Conservation (phyloP, 352 stramenopile genomes). For the Globisporangium yorkense region DNA sequence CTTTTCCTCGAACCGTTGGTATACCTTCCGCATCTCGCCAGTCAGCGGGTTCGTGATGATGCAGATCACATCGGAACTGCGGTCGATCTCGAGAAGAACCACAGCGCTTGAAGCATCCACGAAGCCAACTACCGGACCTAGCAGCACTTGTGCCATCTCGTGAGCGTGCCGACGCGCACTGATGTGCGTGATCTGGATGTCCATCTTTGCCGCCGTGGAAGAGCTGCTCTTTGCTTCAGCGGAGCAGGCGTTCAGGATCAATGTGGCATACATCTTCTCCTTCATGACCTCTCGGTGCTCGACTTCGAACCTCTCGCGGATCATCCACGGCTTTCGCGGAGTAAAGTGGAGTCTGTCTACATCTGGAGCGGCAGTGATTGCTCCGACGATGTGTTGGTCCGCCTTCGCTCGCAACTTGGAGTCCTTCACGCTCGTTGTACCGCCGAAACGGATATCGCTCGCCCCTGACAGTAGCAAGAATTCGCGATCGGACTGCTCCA, state of each 20-base stretch:
- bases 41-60: slow-evolving; percentile 47
- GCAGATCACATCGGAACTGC: slow-evolving; percentile 43
- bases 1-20: slow-evolving; percentile 42
- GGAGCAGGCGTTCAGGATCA: slow-evolving; percentile 1
- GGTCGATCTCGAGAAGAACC: slow-evolving; percentile 66
- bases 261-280: slow-evolving; percentile 5
- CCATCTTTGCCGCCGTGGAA: slow-evolving; percentile 8
- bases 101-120: slow-evolving; percentile 50
- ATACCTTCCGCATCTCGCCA: slow-evolving; percentile 27
- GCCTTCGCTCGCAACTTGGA: slow-evolving; percentile 35
- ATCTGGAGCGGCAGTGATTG: slow-evolving; percentile 17
- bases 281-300: slow-evolving; percentile 25
- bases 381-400: slow-evolving; percentile 33
- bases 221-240: slow-evolving; percentile 20
- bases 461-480: slow-evolving; percentile 42
- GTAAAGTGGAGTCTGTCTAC: slow-evolving; percentile 2
- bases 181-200: slow-evolving; percentile 12
- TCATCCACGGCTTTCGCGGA: slow-evolving; percentile 9
- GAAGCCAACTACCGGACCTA: slow-evolving; percentile 68
- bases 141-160: slow-evolving; percentile 27
- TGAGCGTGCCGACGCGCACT: slow-evolving; percentile 14
- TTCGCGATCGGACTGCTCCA: slow-evolving; percentile 36
- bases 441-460: slow-evolving; percentile 22
- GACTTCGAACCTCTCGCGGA: slow-evolving; percentile 45
- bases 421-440: slow-evolving; percentile 38